A percentile compares a stretch with the other conserved stretches of the same genome.
Conservation (phyloP, 1,284 basidiomycete genomes). For the Ustilago lituana region DNA sequence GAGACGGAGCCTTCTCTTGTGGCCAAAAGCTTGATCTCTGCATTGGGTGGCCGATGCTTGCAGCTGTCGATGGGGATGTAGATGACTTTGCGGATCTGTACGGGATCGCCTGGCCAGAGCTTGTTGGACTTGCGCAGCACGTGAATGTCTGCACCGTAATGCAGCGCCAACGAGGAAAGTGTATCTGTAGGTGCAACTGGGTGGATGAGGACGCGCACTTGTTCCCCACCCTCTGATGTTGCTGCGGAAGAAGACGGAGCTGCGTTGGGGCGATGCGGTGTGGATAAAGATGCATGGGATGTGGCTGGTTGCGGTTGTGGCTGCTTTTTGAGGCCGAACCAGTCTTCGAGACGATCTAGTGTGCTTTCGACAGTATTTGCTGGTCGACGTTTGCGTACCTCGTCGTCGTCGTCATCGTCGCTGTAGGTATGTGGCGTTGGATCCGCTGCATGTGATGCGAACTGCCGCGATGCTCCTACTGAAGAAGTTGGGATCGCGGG, state of each 20-base stretch:
- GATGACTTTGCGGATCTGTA: constrained; percentile 60
- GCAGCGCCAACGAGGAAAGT: constrained; percentile 55
- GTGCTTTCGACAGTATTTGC: constrained; percentile 40
- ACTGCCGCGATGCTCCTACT: constrained; percentile 9
- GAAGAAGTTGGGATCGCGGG: constrained; percentile 15
- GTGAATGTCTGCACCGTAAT: constrained; percentile 63
- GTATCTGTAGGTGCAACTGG: constrained; percentile 56
- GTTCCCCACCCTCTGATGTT: neutral
- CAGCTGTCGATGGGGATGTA: constrained; percentile 63
- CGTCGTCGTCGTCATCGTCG: constrained; percentile 11
- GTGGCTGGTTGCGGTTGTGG: constrained; percentile 11
- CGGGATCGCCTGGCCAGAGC: constrained; percentile 64
- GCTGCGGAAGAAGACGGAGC: neutral
- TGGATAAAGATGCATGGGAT: neutral
- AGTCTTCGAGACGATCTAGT: constrained; percentile 53
- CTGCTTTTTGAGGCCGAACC: constrained; percentile 53
- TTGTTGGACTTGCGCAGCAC: constrained; percentile 60
- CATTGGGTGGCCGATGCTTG: constrained; percentile 52
- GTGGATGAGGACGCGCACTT: constrained; percentile 61
- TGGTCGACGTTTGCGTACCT: constrained; percentile 21
- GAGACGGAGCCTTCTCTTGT: constrained; percentile 22
- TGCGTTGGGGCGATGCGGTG: constrained; percentile 1
- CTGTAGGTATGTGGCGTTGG: neutral
- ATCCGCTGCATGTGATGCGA: constrained; percentile 7
- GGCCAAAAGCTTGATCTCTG: constrained; percentile 42